These are phyloP conservation scores for Podospora bellae-mahoneyi DNA, from an alignment of 495 filamentous ascomycete genomes.

Conservation along the genomic window DNA sequence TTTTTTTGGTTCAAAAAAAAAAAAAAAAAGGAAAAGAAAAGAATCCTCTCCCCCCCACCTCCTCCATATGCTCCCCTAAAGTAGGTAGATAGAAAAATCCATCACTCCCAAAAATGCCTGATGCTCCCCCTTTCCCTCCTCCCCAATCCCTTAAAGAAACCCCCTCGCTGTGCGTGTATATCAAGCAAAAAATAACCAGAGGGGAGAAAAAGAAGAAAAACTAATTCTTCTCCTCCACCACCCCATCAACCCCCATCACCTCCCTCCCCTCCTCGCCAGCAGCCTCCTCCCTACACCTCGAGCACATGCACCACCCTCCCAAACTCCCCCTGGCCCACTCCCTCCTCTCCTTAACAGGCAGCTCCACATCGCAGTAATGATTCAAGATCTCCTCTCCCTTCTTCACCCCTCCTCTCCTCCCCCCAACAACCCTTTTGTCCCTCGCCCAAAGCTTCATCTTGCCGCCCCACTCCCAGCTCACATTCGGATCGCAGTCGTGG, in stretches of 20 bases:
- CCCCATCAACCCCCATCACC: background rate
- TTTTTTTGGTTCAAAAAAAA: too few species aligned
- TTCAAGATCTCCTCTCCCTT: slow-evolving; percentile 82
- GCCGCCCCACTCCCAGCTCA: slow-evolving; percentile 89
- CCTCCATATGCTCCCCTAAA: too few species aligned
- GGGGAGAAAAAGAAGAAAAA: too few species aligned
- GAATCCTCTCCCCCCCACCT: too few species aligned
- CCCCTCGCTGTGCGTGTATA: too few species aligned
- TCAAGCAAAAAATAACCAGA: too few species aligned
- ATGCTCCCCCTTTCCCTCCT: too few species aligned
- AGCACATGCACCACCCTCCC: slow-evolving; percentile 80
- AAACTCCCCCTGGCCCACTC: slow-evolving; percentile 86
- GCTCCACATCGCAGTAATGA: slow-evolving; percentile 87
- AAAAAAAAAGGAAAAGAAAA: too few species aligned
- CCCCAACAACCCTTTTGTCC: slow-evolving; percentile 40
- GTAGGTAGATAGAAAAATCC: too few species aligned
- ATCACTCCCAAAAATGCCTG: too few species aligned
- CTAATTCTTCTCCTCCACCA: background rate
- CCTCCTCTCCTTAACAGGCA: slow-evolving; percentile 73
- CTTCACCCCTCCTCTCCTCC: slow-evolving; percentile 54
- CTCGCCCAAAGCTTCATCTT: slow-evolving; percentile 65
- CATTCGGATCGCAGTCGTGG: slow-evolving; percentile 91
- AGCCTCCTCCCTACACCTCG: slow-evolving; percentile 62
- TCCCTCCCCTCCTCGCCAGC: slow-evolving; percentile 11
- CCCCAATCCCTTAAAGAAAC: too few species aligned